Conservation (phyloP, 2,329 filamentous ascomycete genomes). For the Colletotrichum orbiculare region DNA sequence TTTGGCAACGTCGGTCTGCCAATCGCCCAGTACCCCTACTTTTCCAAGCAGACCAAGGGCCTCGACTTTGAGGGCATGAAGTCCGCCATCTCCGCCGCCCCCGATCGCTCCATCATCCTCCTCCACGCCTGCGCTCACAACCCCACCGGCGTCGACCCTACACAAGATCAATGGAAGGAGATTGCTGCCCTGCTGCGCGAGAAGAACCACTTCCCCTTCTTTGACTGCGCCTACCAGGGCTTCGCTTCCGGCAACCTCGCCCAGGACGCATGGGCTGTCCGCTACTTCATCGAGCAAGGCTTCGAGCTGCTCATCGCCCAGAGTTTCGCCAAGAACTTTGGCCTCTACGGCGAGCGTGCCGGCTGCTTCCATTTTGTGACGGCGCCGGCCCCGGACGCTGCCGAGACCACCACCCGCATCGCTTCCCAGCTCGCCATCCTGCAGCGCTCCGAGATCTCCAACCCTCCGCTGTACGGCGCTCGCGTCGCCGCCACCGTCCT, state of each 20-base stretch:
- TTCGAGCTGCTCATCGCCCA: constrained; percentile 91
- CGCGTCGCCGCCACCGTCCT: constrained; percentile 87
- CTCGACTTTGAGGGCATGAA: constrained; percentile 94
- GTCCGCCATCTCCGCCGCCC: constrained; percentile 74
- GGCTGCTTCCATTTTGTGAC: constrained; percentile 97
- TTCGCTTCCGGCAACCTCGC: constrained; percentile 92
- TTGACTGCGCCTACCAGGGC: constrained; percentile 97
- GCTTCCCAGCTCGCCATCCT: constrained; percentile 91
- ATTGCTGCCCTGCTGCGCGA: constrained; percentile 80
- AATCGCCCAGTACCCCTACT: constrained; percentile 91
- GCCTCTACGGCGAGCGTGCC: constrained; percentile 94
- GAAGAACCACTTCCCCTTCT: constrained; percentile 95
- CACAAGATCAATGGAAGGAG: constrained; percentile 92
- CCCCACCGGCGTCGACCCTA: constrained; percentile 96
- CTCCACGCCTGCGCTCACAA: constrained; percentile 98
- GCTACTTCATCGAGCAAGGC: constrained; percentile 92
- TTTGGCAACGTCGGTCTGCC: constrained; percentile 88
- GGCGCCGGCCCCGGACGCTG: constrained; percentile 74
- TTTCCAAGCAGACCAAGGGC: constrained; percentile 86
- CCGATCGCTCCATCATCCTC: constrained; percentile 85
- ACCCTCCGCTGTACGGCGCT: constrained; percentile 94
- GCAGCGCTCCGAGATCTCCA: constrained; percentile 97
- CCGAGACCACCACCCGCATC: constrained; percentile 71
- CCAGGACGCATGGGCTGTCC: constrained; percentile 90
- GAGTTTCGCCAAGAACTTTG: constrained; percentile 98